Conservation (phyloP, 2,329 filamentous ascomycete species). For the Aspergillus hortae region DNA sequence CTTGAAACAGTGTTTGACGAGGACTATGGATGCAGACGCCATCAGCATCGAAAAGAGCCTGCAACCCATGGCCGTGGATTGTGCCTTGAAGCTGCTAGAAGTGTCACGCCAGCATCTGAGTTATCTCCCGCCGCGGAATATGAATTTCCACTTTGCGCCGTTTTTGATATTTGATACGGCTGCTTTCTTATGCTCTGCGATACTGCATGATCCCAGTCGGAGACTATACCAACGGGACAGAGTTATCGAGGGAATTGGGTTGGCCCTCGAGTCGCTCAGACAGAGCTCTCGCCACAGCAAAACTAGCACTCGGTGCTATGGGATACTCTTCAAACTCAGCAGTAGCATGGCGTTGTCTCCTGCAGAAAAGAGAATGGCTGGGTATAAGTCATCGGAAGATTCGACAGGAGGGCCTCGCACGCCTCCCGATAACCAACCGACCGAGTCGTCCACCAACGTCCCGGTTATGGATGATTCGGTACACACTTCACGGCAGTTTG, state of each 20-base stretch:
- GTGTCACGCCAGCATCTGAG: conserved; percentile 43
- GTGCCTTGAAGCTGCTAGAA: conserved; percentile 43
- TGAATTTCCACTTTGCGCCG: conserved; percentile 49
- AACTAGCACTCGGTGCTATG: conserved; percentile 21
- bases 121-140: conserved; percentile 39
- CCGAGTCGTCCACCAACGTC: neutral
- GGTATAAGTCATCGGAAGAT: conserved; percentile 2
- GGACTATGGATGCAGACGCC: conserved; percentile 21
- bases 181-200: conserved; percentile 49
- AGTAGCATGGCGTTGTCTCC: conserved; percentile 11
- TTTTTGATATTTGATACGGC: conserved; percentile 53
- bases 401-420: conserved; percentile 2
- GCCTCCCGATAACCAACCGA: neutral
- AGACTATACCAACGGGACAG: conserved; percentile 41
- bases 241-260: conserved; percentile 39
- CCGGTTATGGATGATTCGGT: neutral
- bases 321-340: conserved; percentile 19
- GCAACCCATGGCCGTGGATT: conserved; percentile 43
- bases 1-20: conserved; percentile 46
- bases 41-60: conserved; percentile 36
- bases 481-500: neutral
- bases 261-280: conserved; percentile 34
- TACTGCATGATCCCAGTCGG: conserved; percentile 48
- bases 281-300: conserved; percentile 18
- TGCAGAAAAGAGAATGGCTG: neutral